Conservation (phyloP, 225 moss, liverwort and hornwort species). For the Takakia lepidozioides region DNA sequence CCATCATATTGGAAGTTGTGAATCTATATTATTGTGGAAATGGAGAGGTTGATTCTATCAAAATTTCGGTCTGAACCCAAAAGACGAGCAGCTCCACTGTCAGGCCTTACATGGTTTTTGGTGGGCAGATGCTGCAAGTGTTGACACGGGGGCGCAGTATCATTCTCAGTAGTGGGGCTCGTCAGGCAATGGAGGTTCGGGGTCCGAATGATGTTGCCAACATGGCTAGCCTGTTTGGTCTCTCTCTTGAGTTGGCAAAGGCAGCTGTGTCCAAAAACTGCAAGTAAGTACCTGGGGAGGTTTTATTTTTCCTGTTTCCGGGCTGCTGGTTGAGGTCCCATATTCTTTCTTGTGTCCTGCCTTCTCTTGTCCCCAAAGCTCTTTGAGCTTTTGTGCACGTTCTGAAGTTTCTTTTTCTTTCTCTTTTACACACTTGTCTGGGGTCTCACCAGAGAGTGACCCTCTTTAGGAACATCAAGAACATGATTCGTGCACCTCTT, state of each 20-base stretch:
- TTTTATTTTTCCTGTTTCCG: no score
- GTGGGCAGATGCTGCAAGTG: conserved; percentile 64
- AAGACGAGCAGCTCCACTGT: no score
- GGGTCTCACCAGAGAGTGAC: no score
- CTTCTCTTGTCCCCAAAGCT: no score
- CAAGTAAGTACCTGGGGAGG: conserved; percentile 68
- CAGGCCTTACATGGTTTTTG: conserved; percentile 11
- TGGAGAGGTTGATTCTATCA: no score
- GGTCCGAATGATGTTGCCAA: conserved; percentile 94
- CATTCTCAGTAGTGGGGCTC: conserved; percentile 83
- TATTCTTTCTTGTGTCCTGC: not conserved
- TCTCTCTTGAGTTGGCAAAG: conserved; percentile 67
- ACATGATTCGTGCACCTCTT: no score
- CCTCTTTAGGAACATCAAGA: no score
- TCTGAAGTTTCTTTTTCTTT: no score
- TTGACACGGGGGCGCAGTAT: conserved; percentile 63
- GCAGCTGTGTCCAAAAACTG: conserved; percentile 67
- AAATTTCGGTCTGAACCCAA: no score
- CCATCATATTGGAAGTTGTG: not conserved
- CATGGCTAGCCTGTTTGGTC: conserved; percentile 88
- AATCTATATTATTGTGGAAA: not conserved
- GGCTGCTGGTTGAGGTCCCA: not conserved
- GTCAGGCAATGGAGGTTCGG: conserved; percentile 61
- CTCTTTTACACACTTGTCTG: no score
- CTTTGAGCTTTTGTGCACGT: no score